phyloP scores from a whole-genome alignment of 208 protist species.

The Crithidia thermophila region DNA sequence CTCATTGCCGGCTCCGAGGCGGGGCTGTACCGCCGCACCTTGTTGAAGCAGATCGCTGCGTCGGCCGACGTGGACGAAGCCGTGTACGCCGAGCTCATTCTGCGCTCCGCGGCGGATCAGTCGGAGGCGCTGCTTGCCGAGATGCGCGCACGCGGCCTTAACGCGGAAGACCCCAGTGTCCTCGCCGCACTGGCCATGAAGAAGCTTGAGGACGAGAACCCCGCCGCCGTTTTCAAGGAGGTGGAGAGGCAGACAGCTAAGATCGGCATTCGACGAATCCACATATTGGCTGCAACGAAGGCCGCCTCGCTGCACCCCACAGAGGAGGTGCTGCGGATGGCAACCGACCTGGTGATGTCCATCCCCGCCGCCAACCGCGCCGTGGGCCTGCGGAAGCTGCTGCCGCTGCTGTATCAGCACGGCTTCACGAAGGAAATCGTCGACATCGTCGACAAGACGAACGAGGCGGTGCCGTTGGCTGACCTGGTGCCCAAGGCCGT shows the following conservation, averaged over 20 bases:
- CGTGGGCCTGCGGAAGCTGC: slow-evolving; percentile 49
- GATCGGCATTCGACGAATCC: slow-evolving; percentile 57
- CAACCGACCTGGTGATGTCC: slow-evolving; percentile 45
- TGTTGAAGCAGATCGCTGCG: slow-evolving; percentile 59
- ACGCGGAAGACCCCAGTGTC: slow-evolving; percentile 72
- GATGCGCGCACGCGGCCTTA: slow-evolving; percentile 68
- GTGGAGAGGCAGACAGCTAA: slow-evolving; percentile 60
- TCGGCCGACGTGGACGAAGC: slow-evolving; percentile 72
- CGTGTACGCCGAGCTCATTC: slow-evolving; percentile 76
- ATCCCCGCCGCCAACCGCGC: slow-evolving; percentile 25
- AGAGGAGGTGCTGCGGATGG: slow-evolving; percentile 38
- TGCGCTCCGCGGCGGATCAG: slow-evolving; percentile 50
- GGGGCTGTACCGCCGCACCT: slow-evolving; percentile 42
- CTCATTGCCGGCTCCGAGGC: slow-evolving; percentile 51
- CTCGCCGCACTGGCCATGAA: slow-evolving; percentile 58
- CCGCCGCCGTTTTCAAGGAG: slow-evolving; percentile 58
- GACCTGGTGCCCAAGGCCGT: slow-evolving; percentile 50
- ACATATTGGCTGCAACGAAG: slow-evolving; percentile 47
- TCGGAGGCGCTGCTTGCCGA: slow-evolving; percentile 57
- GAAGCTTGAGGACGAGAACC: slow-evolving; percentile 49
- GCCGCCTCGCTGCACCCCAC: slow-evolving; percentile 39
- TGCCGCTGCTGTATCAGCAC: slow-evolving; percentile 67
- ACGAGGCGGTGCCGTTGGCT: slow-evolving; percentile 35
- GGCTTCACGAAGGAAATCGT: slow-evolving; percentile 72
- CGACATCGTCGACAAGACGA: slow-evolving; percentile 57